Base-by-base conservation (phyloP, 345 rosid genomes). In the Populus pruinosa region DNA sequence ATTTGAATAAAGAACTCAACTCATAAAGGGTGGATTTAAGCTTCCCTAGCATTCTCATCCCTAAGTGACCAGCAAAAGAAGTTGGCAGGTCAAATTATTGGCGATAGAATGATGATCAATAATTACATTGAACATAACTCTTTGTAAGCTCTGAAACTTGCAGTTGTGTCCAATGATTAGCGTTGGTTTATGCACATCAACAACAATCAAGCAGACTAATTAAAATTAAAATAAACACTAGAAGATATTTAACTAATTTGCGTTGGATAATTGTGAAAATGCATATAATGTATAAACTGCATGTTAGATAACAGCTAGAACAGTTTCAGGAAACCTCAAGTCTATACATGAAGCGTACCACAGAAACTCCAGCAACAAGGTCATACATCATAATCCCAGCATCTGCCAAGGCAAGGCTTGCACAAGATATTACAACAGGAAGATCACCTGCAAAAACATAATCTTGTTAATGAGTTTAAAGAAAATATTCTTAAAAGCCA, bases 341-440 rank as follows among this genome's bases (percentile, higher is more conserved):
- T 25, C 39, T 27, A 39, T 36, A 49, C 49, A 78, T 36, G 71
- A 72, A 1, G 69, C 88, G 73, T 92, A 92, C 98, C 97, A 93
- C 91, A 77, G 98, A 92, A 81, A 91, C 96, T 69, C 97, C 91
- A 68, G 97, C 87, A 76, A 96, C 91, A 31, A 93, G 96, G 83
- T 96, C 99, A 88, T 89, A 88, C 92, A 96, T 90, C 98, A 91
- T 90, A 78, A 93, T 93, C 70, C 99, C 97, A 2, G 97, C 97
- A 88, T 93, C 98, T 31, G 98, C 99, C 77, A 93, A 80, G 84
- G 98, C 98, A 81, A 96, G 97, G 87, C 98, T 91, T 74, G 98
- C 97, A 82, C 99, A 96, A 49, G 97, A 92, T 83, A 91, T 86
- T 49, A 92, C 87, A 66, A 90, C 95, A 47, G 98, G 91, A 74